Percentiles rank a stretch among this genome's conserved stretches.
Evolutionary conservation across 176 grass and related monocot species (phyloP).

Genomic region (Oryza glumipatula): DNA sequence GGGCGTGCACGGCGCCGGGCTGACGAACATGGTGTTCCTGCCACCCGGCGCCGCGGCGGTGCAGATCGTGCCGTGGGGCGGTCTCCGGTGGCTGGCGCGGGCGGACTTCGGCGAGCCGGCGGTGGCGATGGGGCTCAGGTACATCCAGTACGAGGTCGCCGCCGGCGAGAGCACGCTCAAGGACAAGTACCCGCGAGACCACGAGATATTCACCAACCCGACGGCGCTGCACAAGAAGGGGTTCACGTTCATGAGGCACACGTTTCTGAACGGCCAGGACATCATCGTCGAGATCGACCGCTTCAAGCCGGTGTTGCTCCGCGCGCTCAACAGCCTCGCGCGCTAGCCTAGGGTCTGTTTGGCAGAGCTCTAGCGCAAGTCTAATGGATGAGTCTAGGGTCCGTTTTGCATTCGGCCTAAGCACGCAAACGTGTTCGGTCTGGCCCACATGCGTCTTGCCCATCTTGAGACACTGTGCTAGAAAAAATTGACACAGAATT

Average conservation of each 20-base stretch:
- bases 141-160: conserved; percentile 52
- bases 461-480: too few relatives aligned
- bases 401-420: too few relatives aligned
- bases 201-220: conserved; percentile 52
- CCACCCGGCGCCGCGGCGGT: conserved; percentile 45
- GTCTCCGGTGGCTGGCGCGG: conserved; percentile 44
- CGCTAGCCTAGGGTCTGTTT: too few relatives aligned
- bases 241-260: conserved; percentile 34
- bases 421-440: too few relatives aligned
- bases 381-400: too few relatives aligned
- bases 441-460: too few relatives aligned
- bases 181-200: conserved; percentile 48
- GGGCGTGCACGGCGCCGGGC: conserved; percentile 56
- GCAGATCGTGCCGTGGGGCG: conserved; percentile 57
- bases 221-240: conserved; percentile 45
- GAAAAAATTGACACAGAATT: too few relatives aligned
- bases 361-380: too few relatives aligned
- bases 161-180: conserved; percentile 58
- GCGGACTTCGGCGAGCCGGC: conserved; percentile 42
- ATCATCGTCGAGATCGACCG: conserved; percentile 50
- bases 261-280: conserved; percentile 55
- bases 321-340: conserved; percentile 36
- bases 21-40: conserved; percentile 54
- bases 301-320: conserved; percentile 42
- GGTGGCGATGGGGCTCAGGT: conserved; percentile 49